phyloP scores from a whole-genome alignment of 1,139 yeast genomes.

The Citeromyces siamensis region DNA sequence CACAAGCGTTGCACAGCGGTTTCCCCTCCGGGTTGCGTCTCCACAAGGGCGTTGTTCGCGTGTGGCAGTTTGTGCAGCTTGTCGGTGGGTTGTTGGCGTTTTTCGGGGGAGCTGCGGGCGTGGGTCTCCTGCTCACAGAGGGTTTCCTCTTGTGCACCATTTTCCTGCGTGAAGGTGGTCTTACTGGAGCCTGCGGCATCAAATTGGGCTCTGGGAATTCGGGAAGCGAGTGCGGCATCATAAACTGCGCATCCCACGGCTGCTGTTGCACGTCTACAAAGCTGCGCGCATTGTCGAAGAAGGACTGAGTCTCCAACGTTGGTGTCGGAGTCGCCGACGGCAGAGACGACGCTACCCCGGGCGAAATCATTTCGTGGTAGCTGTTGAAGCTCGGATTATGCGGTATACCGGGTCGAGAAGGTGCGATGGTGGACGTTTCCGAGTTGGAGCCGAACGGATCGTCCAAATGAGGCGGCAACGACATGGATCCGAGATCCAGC shows the following conservation, averaged over 20 bases:
- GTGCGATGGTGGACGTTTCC: background rate
- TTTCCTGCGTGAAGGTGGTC: background rate
- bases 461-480: background rate
- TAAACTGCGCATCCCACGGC: background rate
- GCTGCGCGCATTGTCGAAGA: background rate
- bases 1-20: conserved; percentile 93
- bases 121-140: background rate
- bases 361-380: background rate
- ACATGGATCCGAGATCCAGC: background rate
- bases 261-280: conserved; percentile 1
- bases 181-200: background rate
- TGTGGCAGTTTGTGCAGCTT: conserved; percentile 77
- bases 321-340: conserved; percentile 1
- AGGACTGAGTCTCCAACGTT: background rate
- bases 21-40: conserved; percentile 87
- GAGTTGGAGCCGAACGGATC: background rate
- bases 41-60: conserved; percentile 93
- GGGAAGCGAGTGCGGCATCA: background rate
- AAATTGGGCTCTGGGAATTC: background rate
- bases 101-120: background rate
- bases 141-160: conserved; percentile 1
- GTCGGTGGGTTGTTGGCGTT: conserved; percentile 11
- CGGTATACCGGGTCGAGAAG: background rate
- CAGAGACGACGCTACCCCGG: background rate
- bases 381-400: background rate